A percentile compares a stretch with the other conserved stretches of the same genome.
Conservation (phyloP, 2,329 filamentous ascomycete genomes). For the Fusarium papillatum region DNA sequence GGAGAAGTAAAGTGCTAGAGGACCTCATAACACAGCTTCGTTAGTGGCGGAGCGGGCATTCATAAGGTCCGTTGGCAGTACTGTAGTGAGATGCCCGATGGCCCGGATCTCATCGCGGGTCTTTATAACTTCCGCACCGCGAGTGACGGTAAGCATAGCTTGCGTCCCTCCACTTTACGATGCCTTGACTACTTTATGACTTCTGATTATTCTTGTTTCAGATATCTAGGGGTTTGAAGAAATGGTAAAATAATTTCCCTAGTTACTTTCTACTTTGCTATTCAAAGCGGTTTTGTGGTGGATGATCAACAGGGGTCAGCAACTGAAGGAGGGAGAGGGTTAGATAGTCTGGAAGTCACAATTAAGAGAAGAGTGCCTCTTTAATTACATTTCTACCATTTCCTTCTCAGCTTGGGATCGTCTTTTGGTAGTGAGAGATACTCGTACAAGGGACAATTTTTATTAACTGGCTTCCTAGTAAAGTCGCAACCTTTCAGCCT, state of each 20-base stretch:
- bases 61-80: background rate
- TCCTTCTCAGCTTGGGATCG: no score
- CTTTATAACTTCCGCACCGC: background rate
- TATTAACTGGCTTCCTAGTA: background rate
- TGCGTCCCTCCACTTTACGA: background rate
- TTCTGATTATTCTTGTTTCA: background rate
- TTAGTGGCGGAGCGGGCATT: background rate
- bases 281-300: no score
- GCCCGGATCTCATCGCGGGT: background rate
- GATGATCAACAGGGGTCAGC: no score
- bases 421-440: no score
- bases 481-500: background rate
- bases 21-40: background rate
- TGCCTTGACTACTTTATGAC: background rate
- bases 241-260: background rate
- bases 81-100: background rate
- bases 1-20: background rate
- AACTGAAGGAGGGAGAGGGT: no score
- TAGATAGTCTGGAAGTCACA: no score
- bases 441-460: background rate
- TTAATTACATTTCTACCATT: no score
- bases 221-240: fast-evolving
- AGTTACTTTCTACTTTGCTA: background rate
- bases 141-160: background rate
- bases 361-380: no score